Percentiles rank a stretch among this genome's conserved stretches.
Evolutionary conservation across 2,329 filamentous ascomycete genomes (phyloP).

Genomic region (Aspergillus japonicus): DNA sequence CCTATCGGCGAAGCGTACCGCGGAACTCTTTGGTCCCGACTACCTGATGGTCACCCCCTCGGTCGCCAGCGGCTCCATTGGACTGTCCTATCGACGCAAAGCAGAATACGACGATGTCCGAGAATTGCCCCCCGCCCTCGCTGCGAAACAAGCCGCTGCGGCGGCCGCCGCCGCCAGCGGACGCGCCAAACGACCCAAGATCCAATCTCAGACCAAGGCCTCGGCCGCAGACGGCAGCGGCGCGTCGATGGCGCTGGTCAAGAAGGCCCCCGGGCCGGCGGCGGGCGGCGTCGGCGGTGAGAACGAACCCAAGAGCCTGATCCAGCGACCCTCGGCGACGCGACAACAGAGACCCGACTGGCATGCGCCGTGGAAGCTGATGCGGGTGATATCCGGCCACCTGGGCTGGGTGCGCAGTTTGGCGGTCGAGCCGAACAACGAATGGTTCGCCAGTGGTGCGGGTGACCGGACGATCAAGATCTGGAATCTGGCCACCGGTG

Average conservation of each 20-base stretch:
- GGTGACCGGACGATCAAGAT: conserved; percentile 98
- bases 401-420: conserved; percentile 89
- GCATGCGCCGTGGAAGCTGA: conserved; percentile 98
- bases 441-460: conserved; percentile 95
- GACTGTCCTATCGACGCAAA: conserved; percentile 47
- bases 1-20: conserved; percentile 46
- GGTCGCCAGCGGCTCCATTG: conserved; percentile 43
- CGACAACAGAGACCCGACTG: conserved; percentile 79
- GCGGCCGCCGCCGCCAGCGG: conserved; percentile 60
- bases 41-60: conserved; percentile 47
- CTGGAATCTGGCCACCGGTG: conserved; percentile 90
- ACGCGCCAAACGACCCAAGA: conserved; percentile 62
- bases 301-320: conserved; percentile 58
- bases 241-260: conserved; percentile 58
- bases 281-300: conserved; percentile 35
- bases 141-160: conserved; percentile 72
- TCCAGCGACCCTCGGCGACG: conserved; percentile 61
- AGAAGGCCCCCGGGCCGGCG: conserved; percentile 33
- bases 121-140: conserved; percentile 73
- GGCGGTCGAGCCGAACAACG: conserved; percentile 91
- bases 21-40: conserved; percentile 48
- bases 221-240: conserved; percentile 49
- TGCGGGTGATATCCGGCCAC: conserved; percentile 95
- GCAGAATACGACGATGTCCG: conserved; percentile 75
- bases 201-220: conserved; percentile 48